These are phyloP conservation scores for Lyophyllum shimeji DNA, from an alignment of 768 basidiomycete species.

Conservation along the genomic window DNA sequence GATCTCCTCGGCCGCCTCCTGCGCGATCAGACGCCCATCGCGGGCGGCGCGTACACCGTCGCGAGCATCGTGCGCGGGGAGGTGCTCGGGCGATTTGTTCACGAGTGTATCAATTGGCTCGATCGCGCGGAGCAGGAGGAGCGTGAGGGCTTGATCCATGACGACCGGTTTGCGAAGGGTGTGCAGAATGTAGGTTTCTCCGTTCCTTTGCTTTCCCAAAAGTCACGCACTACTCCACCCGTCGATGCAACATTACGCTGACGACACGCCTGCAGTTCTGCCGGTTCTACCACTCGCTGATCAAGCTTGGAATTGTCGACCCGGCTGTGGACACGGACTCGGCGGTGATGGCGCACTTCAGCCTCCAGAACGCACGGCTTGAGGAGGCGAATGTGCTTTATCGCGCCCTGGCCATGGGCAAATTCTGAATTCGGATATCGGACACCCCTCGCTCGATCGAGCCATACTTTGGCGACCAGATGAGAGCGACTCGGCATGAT, in stretches of 20 bases:
- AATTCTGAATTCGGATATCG: slow-evolving; percentile 26
- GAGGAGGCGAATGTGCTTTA: slow-evolving; percentile 79
- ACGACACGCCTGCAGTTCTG: slow-evolving; percentile 53
- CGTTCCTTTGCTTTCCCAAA: too few species aligned
- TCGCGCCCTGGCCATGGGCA: slow-evolving; percentile 53
- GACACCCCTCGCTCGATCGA: background rate
- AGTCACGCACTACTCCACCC: background rate
- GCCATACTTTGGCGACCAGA: too few species aligned
- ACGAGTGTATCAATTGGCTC: slow-evolving; percentile 67
- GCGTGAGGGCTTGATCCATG: slow-evolving; percentile 63
- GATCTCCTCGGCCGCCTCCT: slow-evolving; percentile 71
- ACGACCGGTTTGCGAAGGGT: slow-evolving; percentile 72
- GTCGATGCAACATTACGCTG: background rate
- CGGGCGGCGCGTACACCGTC: slow-evolving; percentile 49
- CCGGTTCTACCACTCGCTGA: slow-evolving; percentile 71
- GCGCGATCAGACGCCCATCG: slow-evolving; percentile 54
- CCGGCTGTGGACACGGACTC: slow-evolving; percentile 64
- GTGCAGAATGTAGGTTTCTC: slow-evolving; percentile 64
- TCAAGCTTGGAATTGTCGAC: slow-evolving; percentile 67
- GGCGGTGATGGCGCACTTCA: slow-evolving; percentile 78
- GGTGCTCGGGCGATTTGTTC: slow-evolving; percentile 69
- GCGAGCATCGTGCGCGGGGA: slow-evolving; percentile 65
- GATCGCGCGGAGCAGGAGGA: slow-evolving; percentile 71
- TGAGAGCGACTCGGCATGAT: slow-evolving; percentile 6
- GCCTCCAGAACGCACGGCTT: slow-evolving; percentile 66